Percentiles rank a stretch among this genome's conserved stretches.
Evolutionary conservation across 2,329 filamentous ascomycete genomes (phyloP).

Genomic region (Macrophomina phaseolina): DNA sequence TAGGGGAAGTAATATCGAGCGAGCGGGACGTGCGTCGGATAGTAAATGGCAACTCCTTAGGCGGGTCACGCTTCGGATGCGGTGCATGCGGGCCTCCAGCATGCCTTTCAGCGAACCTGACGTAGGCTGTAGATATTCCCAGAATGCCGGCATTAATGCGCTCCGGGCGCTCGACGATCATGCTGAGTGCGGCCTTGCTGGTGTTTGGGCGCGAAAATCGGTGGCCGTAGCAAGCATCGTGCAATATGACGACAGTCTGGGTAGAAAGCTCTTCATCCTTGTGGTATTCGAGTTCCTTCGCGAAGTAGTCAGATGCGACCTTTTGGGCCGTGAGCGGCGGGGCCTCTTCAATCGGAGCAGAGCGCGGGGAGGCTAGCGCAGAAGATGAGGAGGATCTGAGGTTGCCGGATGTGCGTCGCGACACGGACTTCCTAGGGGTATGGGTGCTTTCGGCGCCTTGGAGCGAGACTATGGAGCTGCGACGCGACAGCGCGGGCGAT

Average conservation of each 20-base stretch:
- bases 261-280: constrained; percentile 43
- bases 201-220: constrained; percentile 84
- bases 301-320: constrained; percentile 72
- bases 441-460: constrained; percentile 32
- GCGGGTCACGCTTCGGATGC: constrained; percentile 65
- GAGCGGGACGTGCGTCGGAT: constrained; percentile 80
- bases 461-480: constrained; percentile 25
- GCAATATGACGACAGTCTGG: constrained; percentile 81
- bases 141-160: constrained; percentile 82
- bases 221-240: constrained; percentile 95
- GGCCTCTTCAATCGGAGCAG: constrained; percentile 45
- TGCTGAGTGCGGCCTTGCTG: constrained; percentile 70
- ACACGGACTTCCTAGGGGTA: constrained; percentile 43
- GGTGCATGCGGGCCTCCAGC: constrained; percentile 71
- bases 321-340: constrained; percentile 58
- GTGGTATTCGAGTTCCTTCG: constrained; percentile 69
- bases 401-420: constrained; percentile 52
- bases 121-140: constrained; percentile 85
- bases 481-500: constrained; percentile 46
- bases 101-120: constrained; percentile 84
- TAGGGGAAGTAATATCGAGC: constrained; percentile 73
- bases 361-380: constrained; percentile 44
- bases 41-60: constrained; percentile 74
- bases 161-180: constrained; percentile 93
- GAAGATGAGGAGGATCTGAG: constrained; percentile 43